Evolutionary conservation across 257 asterid species (phyloP), one percentile per base, ranked within the genome.

Genomic region (Jacaranda mimosifolia): DNA sequence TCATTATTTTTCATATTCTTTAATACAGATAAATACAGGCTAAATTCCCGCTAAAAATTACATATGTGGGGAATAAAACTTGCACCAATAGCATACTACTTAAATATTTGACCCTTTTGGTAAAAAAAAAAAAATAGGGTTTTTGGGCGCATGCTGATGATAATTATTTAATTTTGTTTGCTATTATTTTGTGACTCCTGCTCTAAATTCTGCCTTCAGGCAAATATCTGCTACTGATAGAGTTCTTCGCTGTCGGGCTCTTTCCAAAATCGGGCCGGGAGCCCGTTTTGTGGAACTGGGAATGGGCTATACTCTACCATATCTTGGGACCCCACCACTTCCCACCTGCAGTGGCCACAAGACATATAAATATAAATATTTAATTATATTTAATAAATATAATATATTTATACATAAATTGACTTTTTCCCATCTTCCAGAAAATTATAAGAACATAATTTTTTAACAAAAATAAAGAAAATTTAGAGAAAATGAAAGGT

Each of bases 201-300:
- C 13, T 3, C 42, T 73, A 56, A 15, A 21, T 77, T 79, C 70
- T 49, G 46, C 55, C 35, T 76, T 35, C 12, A 4, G 14, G 18
- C 55, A 52, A 64, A 46, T 68, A 63, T 56, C 67, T 49, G 13
- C 55, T 55, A 72, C 26, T 14, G 15, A n/a, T 14, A 17, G 5
- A 49, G 64, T 60, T 69, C 66, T 45, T 67, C 35, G 11, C 7
- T 38, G 9, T 82, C 85, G 68, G 81, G 80, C 85, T 87, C 85
- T 73, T 75, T 86, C 83, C 87, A 83, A 70, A 90, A 91, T 65
- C 83, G 87, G 53, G 92, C 89, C 62, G 83, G 91, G 7, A 91
- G 95, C 80, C 98, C 98, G 70, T 85, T 79, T 0, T 70, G 66
- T 35, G 98, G 98, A 64, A 94, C 91, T 48, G 97, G 98, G 65